Base-by-base conservation (phyloP, 768 basidiomycete genomes). In the Leccinum sublutescens region DNA sequence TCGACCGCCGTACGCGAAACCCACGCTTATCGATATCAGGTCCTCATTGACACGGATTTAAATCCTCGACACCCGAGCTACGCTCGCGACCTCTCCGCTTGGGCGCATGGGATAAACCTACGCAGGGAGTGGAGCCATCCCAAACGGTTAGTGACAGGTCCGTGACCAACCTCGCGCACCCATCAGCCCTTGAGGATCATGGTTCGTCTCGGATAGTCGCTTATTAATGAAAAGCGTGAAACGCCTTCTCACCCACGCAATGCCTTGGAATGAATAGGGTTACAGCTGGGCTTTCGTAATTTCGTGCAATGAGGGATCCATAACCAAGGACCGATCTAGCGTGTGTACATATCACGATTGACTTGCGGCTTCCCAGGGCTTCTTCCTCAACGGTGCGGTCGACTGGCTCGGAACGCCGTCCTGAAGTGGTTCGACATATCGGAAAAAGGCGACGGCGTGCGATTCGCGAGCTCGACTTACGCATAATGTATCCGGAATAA, bases 401-500 rank as follows among this genome's bases (percentile, higher is more conserved):
- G 88, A 88, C 64, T 79, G 69, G 59, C 86, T 89, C 5, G 86
- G 85, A 56, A 79, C 63, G 17, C 76, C 79, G 12, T 80, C 77
- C 88, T 91, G 59, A 19, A 49, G 7, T 58, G 43, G 57, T 55
- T 49, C 25, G 29, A n/a, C 53, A 47, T 54, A 58, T 50, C 12
- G 29, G 36, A 43, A 54, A 47, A 54, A 21, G 21, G 56, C 25
- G 25, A 40, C 31, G 10, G 10, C 8, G 5, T 29, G 25, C 9
- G 51, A 40, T 60, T 54, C 40, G 62, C 43, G 29, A 38, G 43
- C 55, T 21, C 34, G 36, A 69, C 83, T 62, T 66, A 89, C 91
- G 74, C 86, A 89, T 36, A 92, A 64, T 2, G 69, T 75, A n/a
- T 86, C 78, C 0, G 87, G 84, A 49, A 93, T 89, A 55, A 79